A percentile compares a stretch with the other conserved stretches of the same genome.
Conservation (phyloP, 169 alveolate genomes). For the Plasmodium chabaudi region DNA sequence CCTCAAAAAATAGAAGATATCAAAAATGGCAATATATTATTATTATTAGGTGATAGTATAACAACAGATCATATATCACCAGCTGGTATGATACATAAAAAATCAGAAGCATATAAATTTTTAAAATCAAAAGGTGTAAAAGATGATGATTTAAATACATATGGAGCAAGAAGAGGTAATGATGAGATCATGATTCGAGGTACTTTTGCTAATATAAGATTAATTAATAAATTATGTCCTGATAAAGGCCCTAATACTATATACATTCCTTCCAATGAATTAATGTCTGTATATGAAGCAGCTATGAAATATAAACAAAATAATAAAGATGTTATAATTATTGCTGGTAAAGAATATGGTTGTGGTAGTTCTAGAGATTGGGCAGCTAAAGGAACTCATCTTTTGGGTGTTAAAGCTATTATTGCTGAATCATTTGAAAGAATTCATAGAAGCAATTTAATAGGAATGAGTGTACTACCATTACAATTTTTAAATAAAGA, state of each 20-base stretch:
- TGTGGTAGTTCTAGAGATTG: constrained; percentile 97
- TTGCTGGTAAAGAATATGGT: constrained; percentile 97
- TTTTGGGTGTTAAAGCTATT: constrained; percentile 95
- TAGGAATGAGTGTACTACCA: constrained; percentile 97
- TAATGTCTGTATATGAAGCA: constrained; percentile 93
- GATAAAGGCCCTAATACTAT: constrained; percentile 95
- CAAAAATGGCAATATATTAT: constrained; percentile 84
- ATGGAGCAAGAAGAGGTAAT: constrained; percentile 98
- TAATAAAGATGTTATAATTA: constrained; percentile 79
- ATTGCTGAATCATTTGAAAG: constrained; percentile 96
- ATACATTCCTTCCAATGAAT: constrained; percentile 92
- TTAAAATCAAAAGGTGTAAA: constrained; percentile 89
- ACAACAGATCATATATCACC: constrained; percentile 99
- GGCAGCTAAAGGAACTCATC: constrained; percentile 98
- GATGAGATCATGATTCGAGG: constrained; percentile 98
- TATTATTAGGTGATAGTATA: constrained; percentile 94
- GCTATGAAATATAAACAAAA: constrained; percentile 87
- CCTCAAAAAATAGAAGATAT: constrained; percentile 79
- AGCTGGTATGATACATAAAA: constrained; percentile 96
- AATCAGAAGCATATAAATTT: constrained; percentile 95
- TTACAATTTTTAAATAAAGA: constrained; percentile 92
- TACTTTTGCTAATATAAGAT: constrained; percentile 96
- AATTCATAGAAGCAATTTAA: constrained; percentile 96
- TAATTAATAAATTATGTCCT: constrained; percentile 92
- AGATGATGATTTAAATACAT: constrained; percentile 94